Evolutionary conservation across 306 rosid genomes (phyloP), one percentile per base, ranked within the genome.

Genomic region (Alnus rubra): DNA sequence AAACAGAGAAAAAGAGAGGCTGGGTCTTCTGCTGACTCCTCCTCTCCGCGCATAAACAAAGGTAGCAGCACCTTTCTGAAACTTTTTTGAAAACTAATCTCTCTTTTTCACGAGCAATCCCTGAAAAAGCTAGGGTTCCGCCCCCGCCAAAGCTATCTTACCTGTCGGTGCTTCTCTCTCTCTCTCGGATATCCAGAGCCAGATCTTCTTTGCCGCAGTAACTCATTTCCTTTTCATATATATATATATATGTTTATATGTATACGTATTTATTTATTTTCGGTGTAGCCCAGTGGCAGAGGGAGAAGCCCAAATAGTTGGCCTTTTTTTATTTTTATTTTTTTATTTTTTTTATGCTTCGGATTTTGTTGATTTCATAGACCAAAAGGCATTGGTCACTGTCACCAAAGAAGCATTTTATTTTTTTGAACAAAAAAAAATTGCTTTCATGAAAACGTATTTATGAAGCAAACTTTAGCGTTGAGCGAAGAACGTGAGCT

Each of bases 361-460:
- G 13, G 64, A 19, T 58, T 84, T 81, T 49, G 30, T 49, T 81
- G 74, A 79, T 77, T 81, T 80, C 74, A 86, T 82, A 75, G 79
- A 50, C 81, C 5, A n/a, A 79, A 71, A 78, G 74, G 39, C 80
- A 82, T 87, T 87, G 28, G 64, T 39, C 72, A 71, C 80, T 82
- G 88, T 84, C 73, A 86, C 81, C 83, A 89, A 81, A 81, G 28
- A 23, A 23, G 28, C 28, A 23, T 23, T 23, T 23, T 23, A 23
- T 23, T 23, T 23, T 23, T 23, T 23, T 23, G 28, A 23, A 23
- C 28, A 23, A 23, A 23, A 23, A 23, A 23, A 23, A 23, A 23
- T 23, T 83, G 79, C 88, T 86, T 93, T 87, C 86, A 62, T 51
- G 83, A 87, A 92, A 90, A 90, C 98, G 86, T 94, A 84, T 88